Evolutionary conservation across 2,329 filamentous ascomycete species (phyloP), one percentile per base, ranked within the genome.

Genomic region (Aplosporella prunicola): DNA sequence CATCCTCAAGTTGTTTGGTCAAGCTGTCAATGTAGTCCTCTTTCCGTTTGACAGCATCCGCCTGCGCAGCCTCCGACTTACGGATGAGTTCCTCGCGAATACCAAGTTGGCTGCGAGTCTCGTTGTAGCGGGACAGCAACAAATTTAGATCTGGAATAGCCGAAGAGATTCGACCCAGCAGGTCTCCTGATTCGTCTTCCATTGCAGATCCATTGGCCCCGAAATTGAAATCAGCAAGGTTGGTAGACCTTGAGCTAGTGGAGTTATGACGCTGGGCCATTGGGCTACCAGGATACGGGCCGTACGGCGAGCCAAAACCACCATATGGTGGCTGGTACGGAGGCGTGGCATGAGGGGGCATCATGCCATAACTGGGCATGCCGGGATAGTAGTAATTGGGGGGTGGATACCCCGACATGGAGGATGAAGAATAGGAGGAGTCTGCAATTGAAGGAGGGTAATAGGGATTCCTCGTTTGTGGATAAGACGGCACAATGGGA

Each of bases 381-480:
- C 47, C 50, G 35, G 39, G 43, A 16, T 40, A 41, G 44, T 58
- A 58, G 45, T 57, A 57, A 32, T 55, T 48, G 20, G n/a, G n/a
- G n/a, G 52, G 56, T 46, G 58, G 56, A 43, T 61, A 60, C 16
- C 51, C 51, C 20, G 53, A 47, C 85, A 67, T 85, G 44, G 71
- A 76, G 56, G 80, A 87, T 71, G 76, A 87, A 53, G 69, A 72
- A 20, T 40, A 40, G 11, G 32, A 40, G 11, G 32, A 32, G 26
- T 40, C 38, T 20, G 27, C 32, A 22, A n/a, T n/a, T n/a, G 25
- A 35, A 4, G 32, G 25, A 11, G 47, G 72, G 62, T 47, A 43
- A 46, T 59, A 59, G 16, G 38, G 32, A 7, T 20, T 26, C 14
- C 38, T 20, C 4, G 38, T 20, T 17, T 16, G 38, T 26, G 38